Base-by-base conservation (phyloP, 257 asterid species). In the Forsythia viridissima region DNA sequence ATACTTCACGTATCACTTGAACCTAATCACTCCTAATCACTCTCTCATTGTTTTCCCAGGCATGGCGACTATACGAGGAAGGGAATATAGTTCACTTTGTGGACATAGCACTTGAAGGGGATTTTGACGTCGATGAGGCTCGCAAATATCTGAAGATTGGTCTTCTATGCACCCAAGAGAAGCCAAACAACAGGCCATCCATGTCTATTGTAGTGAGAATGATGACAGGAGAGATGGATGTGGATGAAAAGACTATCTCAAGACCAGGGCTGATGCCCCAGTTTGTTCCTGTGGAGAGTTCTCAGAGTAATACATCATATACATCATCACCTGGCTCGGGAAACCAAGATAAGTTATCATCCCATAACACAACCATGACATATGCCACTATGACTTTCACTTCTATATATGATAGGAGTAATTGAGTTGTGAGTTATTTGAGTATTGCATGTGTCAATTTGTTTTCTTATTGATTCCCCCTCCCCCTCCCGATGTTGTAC, bases 101-200 rank as follows among this genome's bases (percentile, higher is more conserved):
- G 44, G 98, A 94, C 77, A 55, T 61, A 21, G 77, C 85, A 21
- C 57, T 92, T 11, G 88, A 74, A 63, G 85, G 71, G 34, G 86
- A 82, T 74, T 63, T 86, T 24, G 39, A 82, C 48, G 57, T 24
- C 21, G 90, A 82, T 0, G 97, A 92, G 79, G 92, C 90, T 67
- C 83, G 87, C 87, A 89, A 76, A 75, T 92, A 84, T 76, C 84
- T 90, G 72, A 90, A 88, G 81, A 77, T 90, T 9, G 91, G 88
- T 15, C 91, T 94, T 75, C 5, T 92, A 12, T 92, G 98, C 88
- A 89, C 96, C 79, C 97, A 92, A 85, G 88, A 85, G 38, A 30
- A 76, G 73, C 96, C 96, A 9, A 89, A 84, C 76, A 65, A 24
- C 61, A 91, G 98, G 20, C 98, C 98, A 20, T 67, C 87, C 5